Evolutionary conservation across 176 grass and related monocot genomes (phyloP).

Genomic region (Oryza glaberrima): DNA sequence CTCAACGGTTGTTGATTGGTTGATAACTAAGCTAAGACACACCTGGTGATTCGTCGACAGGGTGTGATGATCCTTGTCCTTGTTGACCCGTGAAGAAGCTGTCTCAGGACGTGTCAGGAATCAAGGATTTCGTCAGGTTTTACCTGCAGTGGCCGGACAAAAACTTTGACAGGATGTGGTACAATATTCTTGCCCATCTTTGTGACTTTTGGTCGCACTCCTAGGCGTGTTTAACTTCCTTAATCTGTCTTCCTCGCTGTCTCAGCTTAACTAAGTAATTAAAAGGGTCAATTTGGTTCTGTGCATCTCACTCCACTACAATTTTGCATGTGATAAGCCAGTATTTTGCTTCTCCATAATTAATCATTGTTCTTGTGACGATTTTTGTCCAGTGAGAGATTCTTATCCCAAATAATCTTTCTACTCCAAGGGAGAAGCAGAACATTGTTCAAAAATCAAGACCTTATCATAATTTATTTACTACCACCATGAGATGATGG

Average conservation of each 20-base stretch:
- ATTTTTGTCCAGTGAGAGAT: neutral
- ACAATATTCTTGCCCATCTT: neutral
- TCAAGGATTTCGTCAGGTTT: neutral
- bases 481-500: neutral
- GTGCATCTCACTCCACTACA: neutral
- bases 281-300: no score
- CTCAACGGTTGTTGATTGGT: neutral
- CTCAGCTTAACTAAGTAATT: neutral
- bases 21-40: neutral
- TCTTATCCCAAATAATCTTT: neutral
- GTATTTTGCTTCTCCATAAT: neutral
- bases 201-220: neutral
- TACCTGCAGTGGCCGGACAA: neutral
- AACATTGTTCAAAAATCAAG: neutral
- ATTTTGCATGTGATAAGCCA: neutral
- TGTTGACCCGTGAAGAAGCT: constrained; percentile 49
- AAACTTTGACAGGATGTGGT: neutral
- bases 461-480: neutral
- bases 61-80: constrained; percentile 29
- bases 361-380: neutral
- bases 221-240: neutral
- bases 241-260: neutral
- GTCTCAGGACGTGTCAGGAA: constrained; percentile 10
- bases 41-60: neutral
- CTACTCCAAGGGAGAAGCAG: neutral